phyloP scores from a whole-genome alignment of 306 rosid species.

The Pyrus betulifolia region DNA sequence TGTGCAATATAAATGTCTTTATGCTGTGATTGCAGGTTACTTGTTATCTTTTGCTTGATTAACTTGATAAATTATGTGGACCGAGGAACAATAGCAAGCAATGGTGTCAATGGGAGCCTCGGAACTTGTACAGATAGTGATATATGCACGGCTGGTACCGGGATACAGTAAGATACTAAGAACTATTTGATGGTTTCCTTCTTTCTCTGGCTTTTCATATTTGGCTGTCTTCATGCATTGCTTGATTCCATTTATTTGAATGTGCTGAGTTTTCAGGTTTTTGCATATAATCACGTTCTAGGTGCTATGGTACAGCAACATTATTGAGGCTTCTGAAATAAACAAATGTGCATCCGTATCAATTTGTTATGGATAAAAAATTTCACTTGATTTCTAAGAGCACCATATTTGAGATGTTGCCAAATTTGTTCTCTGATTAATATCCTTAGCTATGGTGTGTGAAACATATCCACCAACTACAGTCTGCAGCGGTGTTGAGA shows the following conservation, averaged over 20 bases:
- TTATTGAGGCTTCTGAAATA: neutral
- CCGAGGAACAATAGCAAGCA: conserved; percentile 92
- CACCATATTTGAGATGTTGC: neutral
- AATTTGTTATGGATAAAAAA: neutral
- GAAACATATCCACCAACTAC: neutral
- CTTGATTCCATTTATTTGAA: neutral
- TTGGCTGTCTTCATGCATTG: neutral
- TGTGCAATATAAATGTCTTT: neutral
- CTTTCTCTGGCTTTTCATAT: neutral
- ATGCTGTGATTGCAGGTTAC: conserved; percentile 49
- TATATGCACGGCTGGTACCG: conserved; percentile 60
- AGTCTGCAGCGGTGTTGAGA: neutral
- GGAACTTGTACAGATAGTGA: conserved; percentile 54
- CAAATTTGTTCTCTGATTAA: neutral
- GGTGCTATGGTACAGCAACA: neutral
- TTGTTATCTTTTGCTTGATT: conserved; percentile 60
- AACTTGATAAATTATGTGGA: conserved; percentile 82
- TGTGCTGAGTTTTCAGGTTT: neutral
- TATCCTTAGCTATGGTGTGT: neutral
- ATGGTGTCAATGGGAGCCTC: conserved; percentile 77
- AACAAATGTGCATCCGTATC: neutral
- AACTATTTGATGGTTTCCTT: conserved; percentile 7
- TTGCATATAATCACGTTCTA: neutral
- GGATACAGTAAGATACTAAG: conserved; percentile 98
- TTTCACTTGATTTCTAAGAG: neutral